Conservation (phyloP, 345 rosid genomes). For the Citrus maxima region DNA sequence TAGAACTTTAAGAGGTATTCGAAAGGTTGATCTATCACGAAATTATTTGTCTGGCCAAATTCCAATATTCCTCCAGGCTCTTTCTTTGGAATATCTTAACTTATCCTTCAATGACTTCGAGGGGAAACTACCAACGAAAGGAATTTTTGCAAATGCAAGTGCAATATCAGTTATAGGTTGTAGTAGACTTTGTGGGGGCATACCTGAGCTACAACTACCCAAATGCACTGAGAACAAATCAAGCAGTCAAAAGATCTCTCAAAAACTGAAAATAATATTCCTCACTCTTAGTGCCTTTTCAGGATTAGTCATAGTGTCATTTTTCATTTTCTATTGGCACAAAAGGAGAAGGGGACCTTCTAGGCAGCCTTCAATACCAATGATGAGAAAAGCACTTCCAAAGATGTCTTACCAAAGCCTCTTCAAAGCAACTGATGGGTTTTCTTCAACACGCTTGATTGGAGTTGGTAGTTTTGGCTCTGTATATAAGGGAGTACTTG, state of each 20-base stretch:
- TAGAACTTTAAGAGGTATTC: neutral
- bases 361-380: no score
- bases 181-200: constrained; percentile 22
- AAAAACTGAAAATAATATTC: constrained; percentile 1
- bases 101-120: constrained; percentile 22
- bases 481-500: neutral
- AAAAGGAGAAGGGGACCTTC: neutral
- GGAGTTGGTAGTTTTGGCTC: constrained; percentile 7
- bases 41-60: constrained; percentile 18
- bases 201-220: neutral
- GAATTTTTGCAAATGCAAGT: constrained; percentile 21
- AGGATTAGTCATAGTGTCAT: neutral
- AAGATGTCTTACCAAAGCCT: neutral
- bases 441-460: neutral
- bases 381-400: neutral
- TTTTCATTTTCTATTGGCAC: neutral
- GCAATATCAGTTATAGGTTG: constrained; percentile 14
- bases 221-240: constrained; percentile 1
- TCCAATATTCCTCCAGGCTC: constrained; percentile 7
- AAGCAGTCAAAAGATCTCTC: neutral
- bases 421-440: constrained; percentile 8
- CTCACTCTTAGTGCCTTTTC: neutral
- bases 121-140: constrained; percentile 22
- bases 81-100: constrained; percentile 14
- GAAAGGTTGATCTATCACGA: neutral